These are phyloP conservation scores for Pelomyxa schiedti DNA, from an alignment of 78 protist genomes.

Conservation along the genomic window DNA sequence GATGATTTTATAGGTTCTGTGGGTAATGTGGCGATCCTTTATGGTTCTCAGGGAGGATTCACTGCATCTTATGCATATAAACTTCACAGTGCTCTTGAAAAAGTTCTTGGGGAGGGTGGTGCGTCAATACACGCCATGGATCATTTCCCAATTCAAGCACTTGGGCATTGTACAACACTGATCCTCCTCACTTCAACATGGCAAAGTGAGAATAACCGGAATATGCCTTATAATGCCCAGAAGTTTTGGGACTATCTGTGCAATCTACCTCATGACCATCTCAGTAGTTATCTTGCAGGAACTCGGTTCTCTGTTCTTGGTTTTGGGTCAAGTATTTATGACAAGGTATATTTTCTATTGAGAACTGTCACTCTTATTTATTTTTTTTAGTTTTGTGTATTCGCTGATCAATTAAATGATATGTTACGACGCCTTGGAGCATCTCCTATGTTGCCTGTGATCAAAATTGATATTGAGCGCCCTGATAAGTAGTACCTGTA, in stretches of 20 bases:
- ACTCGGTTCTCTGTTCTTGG: not conserved
- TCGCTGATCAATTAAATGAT: not conserved
- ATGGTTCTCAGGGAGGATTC: not conserved
- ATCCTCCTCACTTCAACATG: not conserved
- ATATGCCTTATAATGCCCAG: not conserved
- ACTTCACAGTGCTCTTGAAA: not conserved
- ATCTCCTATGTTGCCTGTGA: not conserved
- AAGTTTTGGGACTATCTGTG: not conserved
- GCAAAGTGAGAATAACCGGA: not conserved
- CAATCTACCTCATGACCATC: not conserved
- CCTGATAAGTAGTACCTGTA: not conserved
- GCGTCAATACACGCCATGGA: not conserved
- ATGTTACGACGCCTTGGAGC: not conserved
- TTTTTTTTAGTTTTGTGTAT: not conserved
- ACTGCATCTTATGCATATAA: not conserved
- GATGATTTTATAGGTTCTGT: no score
- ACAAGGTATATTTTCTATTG: no score
- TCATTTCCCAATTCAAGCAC: not conserved
- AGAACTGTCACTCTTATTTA: no score
- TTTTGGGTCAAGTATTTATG: no score
- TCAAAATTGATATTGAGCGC: not conserved
- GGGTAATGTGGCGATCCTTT: no score
- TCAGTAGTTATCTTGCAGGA: not conserved
- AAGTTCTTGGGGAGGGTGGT: not conserved
- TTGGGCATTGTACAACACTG: not conserved